Conservation (phyloP, 345 rosid genomes). For the Brassica juncea region DNA sequence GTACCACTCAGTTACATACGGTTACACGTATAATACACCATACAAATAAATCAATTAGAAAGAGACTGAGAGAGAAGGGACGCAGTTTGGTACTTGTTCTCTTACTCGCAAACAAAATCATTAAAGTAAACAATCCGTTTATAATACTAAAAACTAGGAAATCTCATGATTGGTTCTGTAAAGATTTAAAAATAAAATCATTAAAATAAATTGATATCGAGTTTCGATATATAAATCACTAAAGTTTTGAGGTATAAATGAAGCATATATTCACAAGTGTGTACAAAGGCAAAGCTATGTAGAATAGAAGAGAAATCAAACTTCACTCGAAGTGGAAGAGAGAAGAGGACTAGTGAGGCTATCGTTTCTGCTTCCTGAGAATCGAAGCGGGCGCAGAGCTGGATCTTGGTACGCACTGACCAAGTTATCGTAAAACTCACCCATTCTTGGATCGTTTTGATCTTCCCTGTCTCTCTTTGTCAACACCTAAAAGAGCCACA, state of each 20-base stretch:
- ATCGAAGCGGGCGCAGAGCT: conserved; percentile 61
- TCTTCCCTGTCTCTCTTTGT: conserved; percentile 78
- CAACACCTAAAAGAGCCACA: conserved; percentile 53
- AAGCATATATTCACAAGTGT: conserved; percentile 24
- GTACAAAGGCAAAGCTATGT: conserved; percentile 1
- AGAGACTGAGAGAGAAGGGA: no score
- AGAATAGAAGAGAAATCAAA: conserved; percentile 24
- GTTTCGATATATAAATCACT: conserved; percentile 5
- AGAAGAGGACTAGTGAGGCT: conserved; percentile 70
- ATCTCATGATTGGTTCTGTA: conserved; percentile 14
- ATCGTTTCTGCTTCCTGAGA: conserved; percentile 46
- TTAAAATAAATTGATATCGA: neutral
- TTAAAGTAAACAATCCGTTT: neutral
- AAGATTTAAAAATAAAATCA: neutral
- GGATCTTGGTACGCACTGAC: conserved; percentile 82
- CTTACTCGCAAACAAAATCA: neutral
- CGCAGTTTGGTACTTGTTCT: no score
- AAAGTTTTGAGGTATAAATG: conserved; percentile 18
- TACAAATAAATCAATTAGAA: no score
- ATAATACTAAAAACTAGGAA: neutral
- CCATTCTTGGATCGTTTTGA: conserved; percentile 53
- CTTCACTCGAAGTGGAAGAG: conserved; percentile 54
- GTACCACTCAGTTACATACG: no score
- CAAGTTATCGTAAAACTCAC: conserved; percentile 56
- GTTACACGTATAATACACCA: no score